Evolutionary conservation across 257 asterid genomes (phyloP), one percentile per base, ranked within the genome.

Genomic region (Solanum rostratum): DNA sequence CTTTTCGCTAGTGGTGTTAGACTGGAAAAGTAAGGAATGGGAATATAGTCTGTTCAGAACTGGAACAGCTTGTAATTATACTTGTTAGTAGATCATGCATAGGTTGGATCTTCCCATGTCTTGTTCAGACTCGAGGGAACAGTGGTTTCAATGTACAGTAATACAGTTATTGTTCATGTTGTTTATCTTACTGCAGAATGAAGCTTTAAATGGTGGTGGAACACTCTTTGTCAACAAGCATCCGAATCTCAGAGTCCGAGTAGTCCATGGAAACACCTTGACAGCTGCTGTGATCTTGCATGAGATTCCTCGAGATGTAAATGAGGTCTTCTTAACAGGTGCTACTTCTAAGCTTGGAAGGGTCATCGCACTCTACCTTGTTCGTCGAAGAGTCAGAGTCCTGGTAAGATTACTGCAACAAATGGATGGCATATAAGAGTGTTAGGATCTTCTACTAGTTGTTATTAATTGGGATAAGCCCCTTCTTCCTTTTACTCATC

Each of bases 331-430:
- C 93, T 86, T 94, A 85, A 92, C 99, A 3, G 98, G 98, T 39
- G 93, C 99, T 15, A 95, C 99, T 59, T 95, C 99, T 50, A 95
- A 95, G 91, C 97, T 95, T 10, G 99, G 99, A 24, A 87, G 99
- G 88, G 99, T 96, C 71, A 87, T 95, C n/a, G 95, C 96, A 68
- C 92, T 95, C 83, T 92, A 94, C 81, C 96, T 95, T 84, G 93
- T 96, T 66, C 93, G 88, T 50, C 86, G 88, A 13, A 90, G 92
- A 86, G 94, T 95, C 85, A 91, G 91, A 86, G 92, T 95, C 84
- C 66, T 94, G 92, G 99, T 95, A 90, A 84, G 92, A 79, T 41
- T 43, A 10, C 50, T 62, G 53, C 19, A 39, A 6, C 20, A 20
- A 70, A 70, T 70, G 29, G 10, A 39, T 39, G 52, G 22, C 79